phyloP scores from a whole-genome alignment of 805 yeast genomes.

The Nakazawaea ishiwadae region DNA sequence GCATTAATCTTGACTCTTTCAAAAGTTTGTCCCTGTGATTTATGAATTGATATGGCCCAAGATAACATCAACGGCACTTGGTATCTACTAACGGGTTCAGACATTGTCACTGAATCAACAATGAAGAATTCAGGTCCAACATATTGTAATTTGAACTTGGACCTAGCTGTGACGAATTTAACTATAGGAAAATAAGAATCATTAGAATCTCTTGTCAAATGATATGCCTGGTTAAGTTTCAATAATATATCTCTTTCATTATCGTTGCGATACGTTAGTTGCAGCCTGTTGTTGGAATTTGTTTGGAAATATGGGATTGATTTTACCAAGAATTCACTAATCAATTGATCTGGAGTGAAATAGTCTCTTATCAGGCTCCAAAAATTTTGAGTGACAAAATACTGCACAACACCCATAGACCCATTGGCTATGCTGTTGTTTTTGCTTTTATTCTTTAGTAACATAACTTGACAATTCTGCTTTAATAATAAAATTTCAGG shows the following conservation, averaged over 20 bases:
- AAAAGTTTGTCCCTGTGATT: slow-evolving; percentile 81
- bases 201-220: slow-evolving; percentile 20
- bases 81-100: slow-evolving; percentile 25
- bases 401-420: slow-evolving; percentile 71
- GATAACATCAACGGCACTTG: slow-evolving; percentile 72
- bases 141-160: slow-evolving; percentile 20
- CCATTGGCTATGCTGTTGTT: slow-evolving; percentile 75
- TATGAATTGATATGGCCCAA: slow-evolving; percentile 83
- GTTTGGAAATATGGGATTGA: too few species aligned
- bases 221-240: too few species aligned
- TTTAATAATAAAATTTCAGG: slow-evolving; percentile 58
- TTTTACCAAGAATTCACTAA: too few species aligned
- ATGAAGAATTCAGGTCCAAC: slow-evolving; percentile 31
- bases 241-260: too few species aligned
- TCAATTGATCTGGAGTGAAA: too few species aligned
- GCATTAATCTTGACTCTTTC: slow-evolving; percentile 66
- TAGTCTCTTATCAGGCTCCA: slow-evolving; percentile 9
- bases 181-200: slow-evolving; percentile 38
- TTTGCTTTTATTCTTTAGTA: slow-evolving; percentile 77
- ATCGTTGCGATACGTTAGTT: too few species aligned
- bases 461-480: slow-evolving; percentile 91
- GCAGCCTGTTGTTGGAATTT: too few species aligned
- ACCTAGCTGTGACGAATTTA: slow-evolving; percentile 28
- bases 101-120: slow-evolving; percentile 24
- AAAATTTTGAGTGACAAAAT: slow-evolving; percentile 28